A percentile compares a stretch with the other conserved stretches of the same genome.
phyloP scores from a whole-genome alignment of 352 stramenopile genomes.

The Pythium myriotylum region DNA sequence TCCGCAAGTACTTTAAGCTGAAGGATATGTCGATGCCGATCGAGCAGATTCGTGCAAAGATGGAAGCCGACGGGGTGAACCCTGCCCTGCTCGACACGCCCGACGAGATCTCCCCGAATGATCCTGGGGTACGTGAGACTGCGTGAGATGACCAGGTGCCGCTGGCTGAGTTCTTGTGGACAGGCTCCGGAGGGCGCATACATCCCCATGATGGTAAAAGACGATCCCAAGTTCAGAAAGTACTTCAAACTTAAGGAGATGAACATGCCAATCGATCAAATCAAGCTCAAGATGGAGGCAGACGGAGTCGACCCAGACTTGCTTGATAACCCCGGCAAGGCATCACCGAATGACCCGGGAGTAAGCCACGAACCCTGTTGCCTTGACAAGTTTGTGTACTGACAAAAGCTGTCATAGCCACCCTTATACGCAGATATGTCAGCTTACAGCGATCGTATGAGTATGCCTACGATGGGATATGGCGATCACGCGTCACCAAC shows the following conservation, averaged over 20 bases:
- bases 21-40: slow-evolving; percentile 77
- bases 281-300: slow-evolving; percentile 87
- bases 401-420: slow-evolving; percentile 16
- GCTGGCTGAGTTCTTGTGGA: slow-evolving; percentile 2
- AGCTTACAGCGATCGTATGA: slow-evolving; percentile 17
- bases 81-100: slow-evolving; percentile 67
- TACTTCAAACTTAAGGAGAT: slow-evolving; percentile 89
- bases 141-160: neutral
- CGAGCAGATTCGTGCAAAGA: slow-evolving; percentile 83
- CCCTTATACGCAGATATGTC: slow-evolving; percentile 26
- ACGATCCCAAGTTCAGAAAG: slow-evolving; percentile 82
- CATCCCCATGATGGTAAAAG: slow-evolving; percentile 63
- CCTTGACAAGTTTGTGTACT: neutral
- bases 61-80: slow-evolving; percentile 71
- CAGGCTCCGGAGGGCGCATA: slow-evolving; percentile 70
- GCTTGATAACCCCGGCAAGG: slow-evolving; percentile 59
- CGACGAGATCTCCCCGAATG: slow-evolving; percentile 74
- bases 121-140: slow-evolving; percentile 52
- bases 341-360: slow-evolving; percentile 80
- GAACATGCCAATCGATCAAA: slow-evolving; percentile 81
- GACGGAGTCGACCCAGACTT: slow-evolving; percentile 71
- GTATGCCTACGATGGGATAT: slow-evolving; percentile 22
- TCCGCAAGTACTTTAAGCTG: slow-evolving; percentile 86
- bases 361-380: slow-evolving; percentile 52
- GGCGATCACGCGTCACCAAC: slow-evolving; percentile 6